Evolutionary conservation across 257 asterid genomes (phyloP).

Genomic region (Solanum phureja): DNA sequence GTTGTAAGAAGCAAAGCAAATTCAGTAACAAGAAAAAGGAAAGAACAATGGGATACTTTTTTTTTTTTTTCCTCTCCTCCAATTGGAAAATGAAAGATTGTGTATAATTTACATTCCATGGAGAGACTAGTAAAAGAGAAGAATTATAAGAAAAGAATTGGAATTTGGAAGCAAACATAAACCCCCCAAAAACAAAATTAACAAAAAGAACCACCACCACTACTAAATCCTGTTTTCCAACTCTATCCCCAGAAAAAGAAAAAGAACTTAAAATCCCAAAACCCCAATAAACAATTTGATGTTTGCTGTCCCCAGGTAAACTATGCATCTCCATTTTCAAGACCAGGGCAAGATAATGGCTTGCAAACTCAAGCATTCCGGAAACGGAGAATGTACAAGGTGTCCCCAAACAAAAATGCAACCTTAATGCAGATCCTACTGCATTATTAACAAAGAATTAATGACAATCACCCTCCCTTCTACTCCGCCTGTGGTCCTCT

Average conservation of each 20-base stretch:
- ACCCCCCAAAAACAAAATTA: constrained; percentile 12
- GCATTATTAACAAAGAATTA: constrained; percentile 43
- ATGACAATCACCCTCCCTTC: constrained; percentile 13
- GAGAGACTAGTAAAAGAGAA: constrained; percentile 10
- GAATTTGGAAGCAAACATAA: constrained; percentile 10
- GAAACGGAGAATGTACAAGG: constrained; percentile 16
- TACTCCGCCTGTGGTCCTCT: constrained; percentile 23
- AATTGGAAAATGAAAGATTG: constrained; percentile 12
- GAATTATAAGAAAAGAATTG: constrained; percentile 15
- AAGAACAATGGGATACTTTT: not conserved
- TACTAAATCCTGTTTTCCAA: constrained; percentile 7
- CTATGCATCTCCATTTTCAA: not conserved
- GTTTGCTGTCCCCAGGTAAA: constrained; percentile 4
- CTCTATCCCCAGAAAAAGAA: not conserved
- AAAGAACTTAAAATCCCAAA: not conserved
- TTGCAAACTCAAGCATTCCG: constrained; percentile 8
- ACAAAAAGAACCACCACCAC: constrained; percentile 8
- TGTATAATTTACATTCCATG: constrained; percentile 44
- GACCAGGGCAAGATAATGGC: constrained; percentile 6
- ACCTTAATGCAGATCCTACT: constrained; percentile 13
- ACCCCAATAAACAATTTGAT: constrained; percentile 11
- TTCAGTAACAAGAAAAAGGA: not conserved
- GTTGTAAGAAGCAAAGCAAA: not conserved
- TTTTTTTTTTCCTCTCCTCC: constrained; percentile 8
- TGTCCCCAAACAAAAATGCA: constrained; percentile 8